Base-by-base conservation (phyloP, 805 yeast genomes). In the Blastobotrys attinorum region DNA sequence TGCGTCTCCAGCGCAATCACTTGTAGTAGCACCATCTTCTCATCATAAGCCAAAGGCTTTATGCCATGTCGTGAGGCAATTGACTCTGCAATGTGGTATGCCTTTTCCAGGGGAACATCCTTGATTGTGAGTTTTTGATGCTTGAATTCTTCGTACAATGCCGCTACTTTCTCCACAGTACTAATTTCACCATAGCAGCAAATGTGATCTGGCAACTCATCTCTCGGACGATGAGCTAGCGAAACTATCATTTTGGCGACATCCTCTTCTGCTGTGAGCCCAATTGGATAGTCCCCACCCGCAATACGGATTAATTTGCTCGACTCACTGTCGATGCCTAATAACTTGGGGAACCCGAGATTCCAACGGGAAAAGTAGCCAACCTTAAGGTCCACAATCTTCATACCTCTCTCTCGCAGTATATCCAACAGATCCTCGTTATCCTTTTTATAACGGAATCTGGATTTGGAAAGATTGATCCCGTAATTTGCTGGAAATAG, bases 401-500 rank as follows among this genome's bases (percentile, higher is more conserved):
- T 29, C 32, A 43, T 17, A 4, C 38, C 32, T 34, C 32, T 39
- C 6, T 36, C 21, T n/a, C 21, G 18, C 3, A 43, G 43, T n/a
- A n/a, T n/a, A 6, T 15, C 16, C 22, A 43, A 37, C n/a, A 33
- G 13, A 25, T 23, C 29, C 25, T 31, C 15, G 36, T 31, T 32
- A 38, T 20, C 17, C 23, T 31, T 13, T 13, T 27, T 17, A 23
- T n/a, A 18, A 13, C 15, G 11, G 39, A 75, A 77, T n/a, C n/a
- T n/a, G n/a, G n/a, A n/a, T n/a, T n/a, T n/a, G n/a, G n/a, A n/a
- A n/a, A n/a, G n/a, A n/a, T n/a, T n/a, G 11, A 63, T 52, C 35
- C 83, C 84, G 50, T 72, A 77, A 51, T 76, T 79, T 1, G 80
- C 71, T 23, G 81, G 81, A 48, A 76, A 70, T 58, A 66, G 77